Percentiles rank a stretch among this genome's conserved stretches.
Evolutionary conservation across 1,284 basidiomycete genomes (phyloP).

Genomic region (Ceratobasidium theobromae): DNA sequence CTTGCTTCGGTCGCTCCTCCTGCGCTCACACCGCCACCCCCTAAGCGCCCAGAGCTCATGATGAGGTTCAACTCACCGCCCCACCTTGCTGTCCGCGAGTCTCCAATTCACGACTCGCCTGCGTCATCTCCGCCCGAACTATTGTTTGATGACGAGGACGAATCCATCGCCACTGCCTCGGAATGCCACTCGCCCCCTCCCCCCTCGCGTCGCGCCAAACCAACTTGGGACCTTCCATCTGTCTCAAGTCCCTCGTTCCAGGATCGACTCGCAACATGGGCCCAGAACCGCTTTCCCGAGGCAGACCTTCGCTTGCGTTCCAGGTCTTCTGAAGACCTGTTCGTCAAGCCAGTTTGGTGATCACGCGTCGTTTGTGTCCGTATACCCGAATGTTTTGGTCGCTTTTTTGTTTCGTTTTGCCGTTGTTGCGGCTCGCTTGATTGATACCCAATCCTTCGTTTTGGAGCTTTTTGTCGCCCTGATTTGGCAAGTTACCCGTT

Average conservation of each 20-base stretch:
- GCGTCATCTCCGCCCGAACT: conserved; percentile 22
- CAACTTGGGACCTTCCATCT: conserved; percentile 4
- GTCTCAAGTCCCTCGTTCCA: conserved; percentile 24
- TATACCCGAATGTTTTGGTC: conserved; percentile 1
- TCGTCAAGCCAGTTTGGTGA: conserved; percentile 30
- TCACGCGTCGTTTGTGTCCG: conserved; percentile 1
- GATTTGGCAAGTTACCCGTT: conserved; percentile 23
- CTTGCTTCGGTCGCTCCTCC: neutral
- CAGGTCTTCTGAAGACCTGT: conserved; percentile 2
- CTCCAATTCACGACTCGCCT: neutral
- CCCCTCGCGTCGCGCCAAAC: neutral
- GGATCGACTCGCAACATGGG: conserved; percentile 27
- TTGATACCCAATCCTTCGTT: conserved; percentile 24
- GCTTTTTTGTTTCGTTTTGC: conserved; percentile 1
- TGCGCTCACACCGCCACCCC: conserved; percentile 18
- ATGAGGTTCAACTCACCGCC: neutral
- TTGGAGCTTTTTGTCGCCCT: conserved; percentile 14
- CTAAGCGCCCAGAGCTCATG: neutral
- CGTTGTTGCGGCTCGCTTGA: conserved; percentile 22
- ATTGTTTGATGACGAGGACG: conserved; percentile 19
- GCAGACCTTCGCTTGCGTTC: conserved; percentile 18
- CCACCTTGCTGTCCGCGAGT: neutral
- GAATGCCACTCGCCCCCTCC: conserved; percentile 26
- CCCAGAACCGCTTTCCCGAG: conserved; percentile 32
- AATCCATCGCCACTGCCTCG: conserved; percentile 8